Evolutionary conservation across 257 asterid genomes (phyloP).

Genomic region (Ilex asprella): DNA sequence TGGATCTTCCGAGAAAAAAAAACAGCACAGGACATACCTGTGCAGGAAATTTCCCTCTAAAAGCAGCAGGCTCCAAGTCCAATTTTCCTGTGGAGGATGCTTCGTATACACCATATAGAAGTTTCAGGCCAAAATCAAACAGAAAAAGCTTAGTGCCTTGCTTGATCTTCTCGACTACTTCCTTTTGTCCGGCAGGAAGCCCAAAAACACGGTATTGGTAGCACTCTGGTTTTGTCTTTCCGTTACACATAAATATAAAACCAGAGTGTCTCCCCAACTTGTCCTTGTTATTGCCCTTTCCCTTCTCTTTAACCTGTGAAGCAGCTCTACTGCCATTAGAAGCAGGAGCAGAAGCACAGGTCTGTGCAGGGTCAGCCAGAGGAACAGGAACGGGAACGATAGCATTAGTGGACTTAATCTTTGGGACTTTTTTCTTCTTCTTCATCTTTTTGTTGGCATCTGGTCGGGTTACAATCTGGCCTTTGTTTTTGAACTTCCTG

Average conservation of each 20-base stretch:
- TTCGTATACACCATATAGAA: constrained; percentile 67
- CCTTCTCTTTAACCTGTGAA: constrained; percentile 19
- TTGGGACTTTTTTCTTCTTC: constrained; percentile 17
- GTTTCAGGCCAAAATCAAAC: constrained; percentile 56
- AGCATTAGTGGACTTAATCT: constrained; percentile 12
- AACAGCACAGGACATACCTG: constrained; percentile 41
- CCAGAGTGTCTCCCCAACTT: constrained; percentile 34
- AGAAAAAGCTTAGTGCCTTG: constrained; percentile 65
- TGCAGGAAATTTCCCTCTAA: constrained; percentile 68
- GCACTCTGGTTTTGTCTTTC: constrained; percentile 55
- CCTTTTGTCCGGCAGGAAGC: constrained; percentile 45
- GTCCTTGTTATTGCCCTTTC: constrained; percentile 13
- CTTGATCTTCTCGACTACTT: constrained; percentile 49
- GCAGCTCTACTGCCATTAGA: constrained; percentile 9
- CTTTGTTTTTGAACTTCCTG: constrained; percentile 20
- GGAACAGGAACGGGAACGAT: constrained; percentile 18
- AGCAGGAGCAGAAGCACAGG: constrained; percentile 19
- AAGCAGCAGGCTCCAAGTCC: constrained; percentile 72
- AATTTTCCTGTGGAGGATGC: constrained; percentile 55
- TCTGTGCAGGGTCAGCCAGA: constrained; percentile 13
- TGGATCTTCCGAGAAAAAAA: background rate
- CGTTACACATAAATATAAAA: constrained; percentile 67
- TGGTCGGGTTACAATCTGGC: constrained; percentile 15
- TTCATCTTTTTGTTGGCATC: constrained; percentile 13
- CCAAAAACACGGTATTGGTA: constrained; percentile 74